Evolutionary conservation across 208 protist genomes (phyloP).

Genomic region (Trypanosoma melophagium): DNA sequence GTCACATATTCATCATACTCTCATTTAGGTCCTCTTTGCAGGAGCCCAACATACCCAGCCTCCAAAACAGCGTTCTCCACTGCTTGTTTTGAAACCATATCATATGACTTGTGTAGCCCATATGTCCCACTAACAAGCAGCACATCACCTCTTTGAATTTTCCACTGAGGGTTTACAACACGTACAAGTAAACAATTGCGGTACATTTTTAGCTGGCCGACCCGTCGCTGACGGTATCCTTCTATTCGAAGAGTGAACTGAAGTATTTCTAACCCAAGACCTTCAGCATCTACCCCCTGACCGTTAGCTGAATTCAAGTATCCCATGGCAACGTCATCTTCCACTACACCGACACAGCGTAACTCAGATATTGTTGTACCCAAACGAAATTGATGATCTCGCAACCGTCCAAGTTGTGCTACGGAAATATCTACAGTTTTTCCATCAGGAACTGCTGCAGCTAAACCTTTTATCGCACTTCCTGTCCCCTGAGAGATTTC

Average conservation of each 20-base stretch:
- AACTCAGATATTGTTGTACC: conserved; percentile 23
- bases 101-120: conserved; percentile 62
- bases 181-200: conserved; percentile 53
- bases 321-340: conserved; percentile 5
- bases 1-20: background rate
- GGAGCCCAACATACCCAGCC: conserved; percentile 53
- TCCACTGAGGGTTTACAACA: conserved; percentile 29
- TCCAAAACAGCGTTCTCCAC: conserved; percentile 75
- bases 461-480: too few relatives aligned
- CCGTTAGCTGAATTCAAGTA: too few relatives aligned
- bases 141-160: conserved; percentile 54
- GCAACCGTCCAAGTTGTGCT: conserved; percentile 2
- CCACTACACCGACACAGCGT: conserved; percentile 22
- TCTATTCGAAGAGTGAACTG: conserved; percentile 59
- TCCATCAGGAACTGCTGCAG: conserved; percentile 10
- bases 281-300: too few relatives aligned
- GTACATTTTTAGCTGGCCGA: conserved; percentile 58
- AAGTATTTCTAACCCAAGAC: conserved; percentile 32
- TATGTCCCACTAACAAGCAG: conserved; percentile 67
- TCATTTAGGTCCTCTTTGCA: conserved; percentile 14
- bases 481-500: too few relatives aligned
- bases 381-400: conserved; percentile 18
- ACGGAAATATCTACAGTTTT: conserved; percentile 11
- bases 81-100: conserved; percentile 67
- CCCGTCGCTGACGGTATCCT: conserved; percentile 53